These are phyloP conservation scores for Daphne laureola DNA, from an alignment of 441 rosid species.

Conservation along the genomic window DNA sequence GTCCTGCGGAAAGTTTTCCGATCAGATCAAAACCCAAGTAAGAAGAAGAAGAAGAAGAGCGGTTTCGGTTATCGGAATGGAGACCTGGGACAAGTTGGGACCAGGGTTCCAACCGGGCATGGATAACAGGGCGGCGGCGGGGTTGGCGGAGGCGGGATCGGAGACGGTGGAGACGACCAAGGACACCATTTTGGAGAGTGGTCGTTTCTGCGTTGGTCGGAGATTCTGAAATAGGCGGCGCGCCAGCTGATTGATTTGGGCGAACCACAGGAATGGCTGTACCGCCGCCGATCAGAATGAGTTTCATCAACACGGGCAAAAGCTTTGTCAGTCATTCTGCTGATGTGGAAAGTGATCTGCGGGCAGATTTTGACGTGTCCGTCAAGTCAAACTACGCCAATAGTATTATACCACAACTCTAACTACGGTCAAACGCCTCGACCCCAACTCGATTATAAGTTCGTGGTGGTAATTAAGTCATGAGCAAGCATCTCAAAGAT, in stretches of 20 bases:
- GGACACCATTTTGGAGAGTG: conserved; percentile 41
- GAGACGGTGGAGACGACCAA: conserved; percentile 62
- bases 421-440: no score
- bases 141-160: conserved; percentile 84
- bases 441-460: no score
- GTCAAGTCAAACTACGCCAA: background rate
- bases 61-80: background rate
- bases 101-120: conserved; percentile 58
- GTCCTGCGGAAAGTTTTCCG: conserved; percentile 32
- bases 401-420: no score
- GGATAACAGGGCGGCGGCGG: conserved; percentile 60
- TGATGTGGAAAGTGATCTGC: background rate
- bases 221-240: background rate
- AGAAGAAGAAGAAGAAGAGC: no score
- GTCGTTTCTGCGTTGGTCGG: background rate
- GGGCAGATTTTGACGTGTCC: conserved; percentile 6
- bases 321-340: no score
- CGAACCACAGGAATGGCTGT: background rate
- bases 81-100: conserved; percentile 39
- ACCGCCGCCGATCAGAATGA: background rate
- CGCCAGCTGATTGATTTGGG: background rate
- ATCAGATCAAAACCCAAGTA: background rate
- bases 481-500: no score
- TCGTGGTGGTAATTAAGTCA: no score
- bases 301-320: no score